Evolutionary conservation across 1,284 basidiomycete genomes (phyloP).

Genomic region (Filobasidium uniguttulatum): DNA sequence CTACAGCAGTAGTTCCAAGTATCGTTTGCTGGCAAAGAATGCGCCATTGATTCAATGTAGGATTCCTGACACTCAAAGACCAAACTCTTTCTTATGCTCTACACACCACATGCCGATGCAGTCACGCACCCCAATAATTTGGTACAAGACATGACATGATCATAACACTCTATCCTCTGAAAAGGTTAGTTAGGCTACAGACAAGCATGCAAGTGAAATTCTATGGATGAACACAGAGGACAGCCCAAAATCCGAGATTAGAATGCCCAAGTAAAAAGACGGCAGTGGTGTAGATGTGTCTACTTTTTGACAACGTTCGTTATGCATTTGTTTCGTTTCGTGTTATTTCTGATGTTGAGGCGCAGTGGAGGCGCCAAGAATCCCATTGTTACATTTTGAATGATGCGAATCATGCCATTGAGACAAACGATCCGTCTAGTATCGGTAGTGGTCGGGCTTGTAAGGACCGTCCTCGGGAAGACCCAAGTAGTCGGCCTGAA

Average conservation of each 20-base stretch:
- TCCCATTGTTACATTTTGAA: too few species aligned
- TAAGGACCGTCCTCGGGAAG: conserved; percentile 80
- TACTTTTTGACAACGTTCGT: neutral
- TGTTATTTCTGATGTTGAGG: neutral
- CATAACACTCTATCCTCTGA: neutral
- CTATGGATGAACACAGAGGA: conserved; percentile 5
- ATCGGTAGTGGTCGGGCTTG: conserved; percentile 66
- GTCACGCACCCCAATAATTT: too few species aligned
- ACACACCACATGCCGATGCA: too few species aligned
- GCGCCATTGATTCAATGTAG: too few species aligned
- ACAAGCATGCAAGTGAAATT: too few species aligned
- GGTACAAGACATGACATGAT: too few species aligned
- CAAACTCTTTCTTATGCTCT: too few species aligned
- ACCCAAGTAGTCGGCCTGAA: conserved; percentile 85
- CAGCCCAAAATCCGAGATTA: neutral
- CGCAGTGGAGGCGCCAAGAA: neutral
- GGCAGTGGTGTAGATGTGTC: neutral
- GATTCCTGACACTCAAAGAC: too few species aligned
- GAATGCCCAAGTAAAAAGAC: neutral
- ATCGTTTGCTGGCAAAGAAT: too few species aligned
- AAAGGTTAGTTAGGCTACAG: neutral
- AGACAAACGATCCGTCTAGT: conserved; percentile 8
- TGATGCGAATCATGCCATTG: neutral
- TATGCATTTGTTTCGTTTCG: neutral
- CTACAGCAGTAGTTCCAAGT: too few species aligned